Conservation (phyloP, 108 stramenopile genomes). For the Pseudonitzschia multiseries region DNA sequence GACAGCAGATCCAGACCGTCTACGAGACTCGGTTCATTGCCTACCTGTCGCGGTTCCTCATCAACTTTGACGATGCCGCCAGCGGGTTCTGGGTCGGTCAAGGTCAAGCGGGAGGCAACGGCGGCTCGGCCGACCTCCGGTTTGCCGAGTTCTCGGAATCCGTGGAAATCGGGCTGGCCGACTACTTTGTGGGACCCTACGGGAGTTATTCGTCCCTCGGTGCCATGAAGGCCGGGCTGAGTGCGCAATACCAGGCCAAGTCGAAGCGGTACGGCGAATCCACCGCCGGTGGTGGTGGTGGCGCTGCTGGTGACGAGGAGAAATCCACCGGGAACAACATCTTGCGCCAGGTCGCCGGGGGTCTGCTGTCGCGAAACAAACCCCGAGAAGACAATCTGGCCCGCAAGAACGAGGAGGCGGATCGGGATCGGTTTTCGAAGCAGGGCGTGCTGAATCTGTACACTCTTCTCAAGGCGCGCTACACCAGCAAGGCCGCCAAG, state of each 20-base stretch:
- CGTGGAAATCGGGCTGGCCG: constrained; percentile 81
- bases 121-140: constrained; percentile 18
- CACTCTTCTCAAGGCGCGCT: constrained; percentile 78
- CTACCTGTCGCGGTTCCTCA: constrained; percentile 79
- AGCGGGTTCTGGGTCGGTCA: constrained; percentile 67
- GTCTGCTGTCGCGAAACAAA: neutral
- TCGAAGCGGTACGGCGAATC: constrained; percentile 32
- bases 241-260: constrained; percentile 52
- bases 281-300: too few species aligned
- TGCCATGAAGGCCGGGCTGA: constrained; percentile 71
- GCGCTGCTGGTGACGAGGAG: too few species aligned
- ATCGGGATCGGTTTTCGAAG: constrained; percentile 36
- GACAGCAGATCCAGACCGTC: constrained; percentile 64
- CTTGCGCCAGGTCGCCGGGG: neutral
- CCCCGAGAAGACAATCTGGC: neutral
- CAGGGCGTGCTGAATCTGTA: constrained; percentile 83
- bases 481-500: constrained; percentile 70
- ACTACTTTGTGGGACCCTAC: constrained; percentile 88
- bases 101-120: constrained; percentile 13
- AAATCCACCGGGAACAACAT: constrained; percentile 8
- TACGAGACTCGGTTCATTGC: constrained; percentile 82
- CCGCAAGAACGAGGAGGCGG: constrained; percentile 21
- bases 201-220: constrained; percentile 71
- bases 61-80: constrained; percentile 81
- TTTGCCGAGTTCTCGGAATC: constrained; percentile 87